phyloP scores from a whole-genome alignment of 768 basidiomycete genomes.

The Leucogyrophana mollusca region DNA sequence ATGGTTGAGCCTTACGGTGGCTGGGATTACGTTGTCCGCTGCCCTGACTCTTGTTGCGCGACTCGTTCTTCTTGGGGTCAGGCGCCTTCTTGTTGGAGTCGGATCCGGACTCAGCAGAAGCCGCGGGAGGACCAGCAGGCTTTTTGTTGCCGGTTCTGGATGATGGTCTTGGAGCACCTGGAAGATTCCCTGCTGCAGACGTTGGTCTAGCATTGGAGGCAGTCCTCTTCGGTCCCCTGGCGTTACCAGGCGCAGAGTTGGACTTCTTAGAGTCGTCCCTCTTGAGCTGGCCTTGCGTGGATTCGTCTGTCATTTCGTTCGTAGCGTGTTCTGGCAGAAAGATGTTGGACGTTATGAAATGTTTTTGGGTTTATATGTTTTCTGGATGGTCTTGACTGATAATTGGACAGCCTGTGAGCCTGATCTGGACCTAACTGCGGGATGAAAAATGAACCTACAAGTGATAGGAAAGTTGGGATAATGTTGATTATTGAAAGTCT shows the following conservation, averaged over 20 bases:
- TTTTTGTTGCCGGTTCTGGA: conserved; percentile 72
- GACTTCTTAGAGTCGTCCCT: conserved; percentile 73
- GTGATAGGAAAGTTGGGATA: conserved; percentile 39
- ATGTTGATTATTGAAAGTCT: conserved; percentile 52
- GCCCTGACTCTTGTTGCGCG: conserved; percentile 55
- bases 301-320: conserved; percentile 89
- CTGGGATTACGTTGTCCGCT: conserved; percentile 42
- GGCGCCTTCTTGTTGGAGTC: conserved; percentile 65
- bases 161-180: conserved; percentile 54
- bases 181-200: conserved; percentile 40
- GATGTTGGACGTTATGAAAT: conserved; percentile 32
- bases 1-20: conserved; percentile 58
- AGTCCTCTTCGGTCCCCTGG: conserved; percentile 60
- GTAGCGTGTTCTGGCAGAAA: conserved; percentile 51
- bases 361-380: conserved; percentile 53
- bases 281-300: conserved; percentile 53
- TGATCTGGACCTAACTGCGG: conserved; percentile 6
- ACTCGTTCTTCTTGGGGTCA: conserved; percentile 53
- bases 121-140: conserved; percentile 28
- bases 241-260: conserved; percentile 39
- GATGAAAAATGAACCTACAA: conserved; percentile 38
- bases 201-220: conserved; percentile 43
- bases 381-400: conserved; percentile 30
- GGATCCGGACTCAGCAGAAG: conserved; percentile 64
- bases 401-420: conserved; percentile 14